Conservation (phyloP, 2,329 filamentous ascomycete species). For the Beauveria pseudobassiana region DNA sequence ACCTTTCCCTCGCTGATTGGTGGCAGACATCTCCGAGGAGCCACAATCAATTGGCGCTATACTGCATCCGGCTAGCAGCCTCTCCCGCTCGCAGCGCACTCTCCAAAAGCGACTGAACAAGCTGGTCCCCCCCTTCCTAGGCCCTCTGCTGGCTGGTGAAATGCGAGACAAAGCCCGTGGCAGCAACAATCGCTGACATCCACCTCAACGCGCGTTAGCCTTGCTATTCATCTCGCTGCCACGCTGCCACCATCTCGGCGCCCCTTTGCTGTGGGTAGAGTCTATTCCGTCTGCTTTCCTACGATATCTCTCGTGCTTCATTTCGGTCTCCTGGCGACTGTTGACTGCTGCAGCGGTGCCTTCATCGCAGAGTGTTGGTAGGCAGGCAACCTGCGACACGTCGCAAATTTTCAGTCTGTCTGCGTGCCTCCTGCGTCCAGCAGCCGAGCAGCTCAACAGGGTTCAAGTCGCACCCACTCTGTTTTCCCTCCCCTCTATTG, state of each 20-base stretch:
- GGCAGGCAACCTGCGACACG: neutral
- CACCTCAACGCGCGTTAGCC: slow-evolving; percentile 12
- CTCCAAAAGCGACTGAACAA: neutral
- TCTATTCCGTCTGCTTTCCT: neutral
- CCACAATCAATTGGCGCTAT: neutral
- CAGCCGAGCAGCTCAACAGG: neutral
- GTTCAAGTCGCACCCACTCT: slow-evolving; percentile 4
- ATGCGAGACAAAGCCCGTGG: slow-evolving; percentile 5
- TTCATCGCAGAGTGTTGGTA: neutral
- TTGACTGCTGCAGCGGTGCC: neutral
- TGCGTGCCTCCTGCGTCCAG: neutral
- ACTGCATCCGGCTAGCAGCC: neutral
- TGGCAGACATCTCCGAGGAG: neutral
- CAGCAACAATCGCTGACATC: slow-evolving; percentile 10
- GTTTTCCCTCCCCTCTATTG: neutral
- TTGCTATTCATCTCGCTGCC: slow-evolving; percentile 9
- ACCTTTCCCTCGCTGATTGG: neutral
- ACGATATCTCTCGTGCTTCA: neutral
- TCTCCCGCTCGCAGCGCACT: neutral
- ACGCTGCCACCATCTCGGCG: slow-evolving; percentile 9
- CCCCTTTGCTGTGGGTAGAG: slow-evolving; percentile 4
- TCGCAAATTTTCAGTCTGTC: slow-evolving; percentile 2
- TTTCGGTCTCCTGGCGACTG: neutral
- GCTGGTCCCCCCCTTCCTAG: neutral
- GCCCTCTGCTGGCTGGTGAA: neutral